These are phyloP conservation scores for Zizania palustris DNA, from an alignment of 202 grass and related monocot genomes.

Conservation along the genomic window DNA sequence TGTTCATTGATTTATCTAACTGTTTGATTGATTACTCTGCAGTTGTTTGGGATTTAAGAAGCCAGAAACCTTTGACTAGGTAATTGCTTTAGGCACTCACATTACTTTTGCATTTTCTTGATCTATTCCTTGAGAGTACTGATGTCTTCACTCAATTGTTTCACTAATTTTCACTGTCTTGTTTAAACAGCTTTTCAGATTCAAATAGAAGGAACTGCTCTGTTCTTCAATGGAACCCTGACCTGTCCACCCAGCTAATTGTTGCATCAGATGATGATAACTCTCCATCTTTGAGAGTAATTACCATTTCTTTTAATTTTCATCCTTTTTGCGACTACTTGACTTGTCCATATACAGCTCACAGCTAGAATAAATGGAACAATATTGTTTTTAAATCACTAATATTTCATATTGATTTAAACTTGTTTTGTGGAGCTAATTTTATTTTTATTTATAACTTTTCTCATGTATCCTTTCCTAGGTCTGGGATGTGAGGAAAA, in stretches of 20 bases:
- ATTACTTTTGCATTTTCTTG: slow-evolving; percentile 32
- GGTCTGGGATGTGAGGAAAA: slow-evolving; percentile 99
- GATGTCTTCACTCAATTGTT: slow-evolving; percentile 24
- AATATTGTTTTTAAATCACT: not conserved
- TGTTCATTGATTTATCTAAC: slow-evolving; percentile 33
- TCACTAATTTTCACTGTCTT: slow-evolving; percentile 29
- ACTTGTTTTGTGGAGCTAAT: not conserved
- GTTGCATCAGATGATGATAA: slow-evolving; percentile 93
- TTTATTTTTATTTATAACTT: slow-evolving; percentile 17
- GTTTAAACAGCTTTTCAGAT: slow-evolving; percentile 80
- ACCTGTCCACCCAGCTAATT: slow-evolving; percentile 94
- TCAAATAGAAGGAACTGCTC: slow-evolving; percentile 84
- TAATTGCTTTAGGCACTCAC: slow-evolving; percentile 37
- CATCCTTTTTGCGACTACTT: not conserved
- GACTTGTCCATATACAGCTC: not conserved
- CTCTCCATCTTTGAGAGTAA: slow-evolving; percentile 92
- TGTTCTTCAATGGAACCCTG: slow-evolving; percentile 97
- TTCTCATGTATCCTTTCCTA: slow-evolving; percentile 48
- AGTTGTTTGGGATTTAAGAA: slow-evolving; percentile 99
- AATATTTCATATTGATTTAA: slow-evolving; percentile 2
- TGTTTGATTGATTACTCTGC: slow-evolving; percentile 45
- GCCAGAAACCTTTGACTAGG: slow-evolving; percentile 87
- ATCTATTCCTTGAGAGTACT: slow-evolving; percentile 16
- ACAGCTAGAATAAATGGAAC: slow-evolving; percentile 17
- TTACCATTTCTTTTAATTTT: slow-evolving; percentile 26